Percentiles rank a stretch among this genome's conserved stretches.
These are phyloP conservation scores for Puya raimondii DNA, from an alignment of 176 grass and related monocot species.

Conservation along the genomic window DNA sequence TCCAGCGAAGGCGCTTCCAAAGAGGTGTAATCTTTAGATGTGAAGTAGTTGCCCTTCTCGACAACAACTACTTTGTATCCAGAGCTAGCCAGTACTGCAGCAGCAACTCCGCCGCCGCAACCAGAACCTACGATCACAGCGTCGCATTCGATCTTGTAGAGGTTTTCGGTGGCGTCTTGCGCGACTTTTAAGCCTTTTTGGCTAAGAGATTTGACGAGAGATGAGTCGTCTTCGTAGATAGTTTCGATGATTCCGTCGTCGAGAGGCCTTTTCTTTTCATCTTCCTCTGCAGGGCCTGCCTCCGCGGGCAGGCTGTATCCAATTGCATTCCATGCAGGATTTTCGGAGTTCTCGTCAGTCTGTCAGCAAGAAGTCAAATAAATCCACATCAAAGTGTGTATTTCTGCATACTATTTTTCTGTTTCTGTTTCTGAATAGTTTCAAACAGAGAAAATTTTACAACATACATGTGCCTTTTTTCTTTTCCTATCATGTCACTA, in stretches of 20 bases:
- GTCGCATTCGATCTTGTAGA: constrained; percentile 52
- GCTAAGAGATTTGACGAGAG: constrained; percentile 30
- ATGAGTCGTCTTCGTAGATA: constrained; percentile 30
- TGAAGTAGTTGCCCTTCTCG: constrained; percentile 89
- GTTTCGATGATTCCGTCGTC: constrained; percentile 76
- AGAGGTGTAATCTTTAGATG: constrained; percentile 58
- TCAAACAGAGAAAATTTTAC: not conserved
- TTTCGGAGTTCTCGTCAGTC: constrained; percentile 64
- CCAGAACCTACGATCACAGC: constrained; percentile 68
- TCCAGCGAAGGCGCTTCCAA: constrained; percentile 66
- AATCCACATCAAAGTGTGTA: constrained; percentile 11
- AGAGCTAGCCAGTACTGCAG: constrained; percentile 57
- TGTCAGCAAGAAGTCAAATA: constrained; percentile 16
- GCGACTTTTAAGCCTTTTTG: constrained; percentile 34
- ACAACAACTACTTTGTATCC: constrained; percentile 75
- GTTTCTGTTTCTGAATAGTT: not conserved
- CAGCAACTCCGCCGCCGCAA: constrained; percentile 71
- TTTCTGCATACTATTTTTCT: not conserved
- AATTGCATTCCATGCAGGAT: constrained; percentile 62
- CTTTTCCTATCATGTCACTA: too few species aligned
- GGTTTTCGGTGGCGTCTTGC: constrained; percentile 9
- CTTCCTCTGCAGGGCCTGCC: constrained; percentile 5
- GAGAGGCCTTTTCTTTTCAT: constrained; percentile 41
- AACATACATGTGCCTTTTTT: too few species aligned
- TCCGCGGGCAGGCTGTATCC: constrained; percentile 47